Conservation (phyloP, 2,329 filamentous ascomycete species). For the Chaetomiaceae sp. region DNA sequence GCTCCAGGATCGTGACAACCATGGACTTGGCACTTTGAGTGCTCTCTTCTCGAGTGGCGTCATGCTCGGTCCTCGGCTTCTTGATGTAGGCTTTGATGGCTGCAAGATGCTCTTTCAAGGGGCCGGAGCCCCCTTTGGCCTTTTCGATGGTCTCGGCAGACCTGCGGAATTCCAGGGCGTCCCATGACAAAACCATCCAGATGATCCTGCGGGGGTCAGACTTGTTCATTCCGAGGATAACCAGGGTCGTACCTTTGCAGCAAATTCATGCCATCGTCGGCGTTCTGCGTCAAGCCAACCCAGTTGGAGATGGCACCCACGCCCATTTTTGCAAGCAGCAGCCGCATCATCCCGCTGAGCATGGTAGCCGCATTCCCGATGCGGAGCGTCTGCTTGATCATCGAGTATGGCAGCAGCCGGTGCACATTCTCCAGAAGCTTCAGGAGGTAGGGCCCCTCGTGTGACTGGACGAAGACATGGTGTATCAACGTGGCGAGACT, state of each 20-base stretch:
- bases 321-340: slow-evolving; percentile 74
- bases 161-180: slow-evolving; percentile 65
- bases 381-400: slow-evolving; percentile 68
- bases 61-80: slow-evolving; percentile 51
- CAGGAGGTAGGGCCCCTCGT: slow-evolving; percentile 70
- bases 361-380: slow-evolving; percentile 78
- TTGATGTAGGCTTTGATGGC: slow-evolving; percentile 57
- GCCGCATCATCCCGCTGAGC: slow-evolving; percentile 68
- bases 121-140: slow-evolving; percentile 44
- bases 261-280: slow-evolving; percentile 76
- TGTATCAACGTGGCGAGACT: slow-evolving; percentile 72
- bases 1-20: slow-evolving; percentile 59
- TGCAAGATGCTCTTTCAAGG: slow-evolving; percentile 57
- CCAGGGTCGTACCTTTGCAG: slow-evolving; percentile 50
- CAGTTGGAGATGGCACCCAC: slow-evolving; percentile 72
- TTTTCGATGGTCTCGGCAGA: slow-evolving; percentile 61
- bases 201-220: slow-evolving; percentile 54
- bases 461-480: slow-evolving; percentile 66
- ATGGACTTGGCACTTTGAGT: slow-evolving; percentile 53
- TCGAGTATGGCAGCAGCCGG: slow-evolving; percentile 64
- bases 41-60: slow-evolving; percentile 55
- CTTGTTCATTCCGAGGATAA: not conserved
- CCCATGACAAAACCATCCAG: slow-evolving; percentile 67
- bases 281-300: slow-evolving; percentile 66
- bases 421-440: slow-evolving; percentile 68